Percentiles rank a stretch among this genome's conserved stretches.
Conservation (phyloP, 495 filamentous ascomycete species). For the Xylaria castorea region DNA sequence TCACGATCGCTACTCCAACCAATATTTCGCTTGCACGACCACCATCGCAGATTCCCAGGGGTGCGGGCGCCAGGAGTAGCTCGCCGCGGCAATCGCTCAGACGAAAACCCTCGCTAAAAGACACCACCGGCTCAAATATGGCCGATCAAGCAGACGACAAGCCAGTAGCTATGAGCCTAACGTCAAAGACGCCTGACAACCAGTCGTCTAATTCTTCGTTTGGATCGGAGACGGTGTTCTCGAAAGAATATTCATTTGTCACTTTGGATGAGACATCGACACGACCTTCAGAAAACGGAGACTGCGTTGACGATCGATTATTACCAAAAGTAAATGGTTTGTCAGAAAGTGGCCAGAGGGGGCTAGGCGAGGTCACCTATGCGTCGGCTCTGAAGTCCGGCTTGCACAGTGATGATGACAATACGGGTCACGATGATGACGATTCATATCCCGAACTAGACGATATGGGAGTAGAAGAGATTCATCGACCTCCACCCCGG, state of each 20-base stretch:
- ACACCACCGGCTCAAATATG: constrained; percentile 4
- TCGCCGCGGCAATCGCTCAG: constrained; percentile 24
- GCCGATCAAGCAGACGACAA: constrained; percentile 3
- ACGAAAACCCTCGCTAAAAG: constrained; percentile 6
- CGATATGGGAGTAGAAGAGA: constrained; percentile 37
- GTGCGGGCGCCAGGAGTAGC: neutral
- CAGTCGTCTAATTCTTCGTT: neutral
- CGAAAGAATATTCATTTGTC: constrained; percentile 14
- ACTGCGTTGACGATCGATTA: neutral
- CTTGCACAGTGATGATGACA: constrained; percentile 19
- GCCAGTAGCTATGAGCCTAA: neutral
- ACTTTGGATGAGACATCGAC: neutral
- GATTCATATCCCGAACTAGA: constrained; percentile 43
- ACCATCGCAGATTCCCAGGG: constrained; percentile 30
- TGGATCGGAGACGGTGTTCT: neutral
- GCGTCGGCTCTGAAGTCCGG: constrained; percentile 32
- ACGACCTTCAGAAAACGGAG: neutral
- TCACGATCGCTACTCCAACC: neutral
- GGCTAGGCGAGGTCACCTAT: constrained; percentile 22
- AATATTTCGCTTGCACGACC: neutral
- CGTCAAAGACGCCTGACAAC: neutral
- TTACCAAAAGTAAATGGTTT: neutral
- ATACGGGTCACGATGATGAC: constrained; percentile 36
- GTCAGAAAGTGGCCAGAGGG: neutral
- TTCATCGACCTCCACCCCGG: constrained; percentile 33